These are phyloP conservation scores for Lachancea kluyveri DNA, from an alignment of 805 yeast genomes.

Conservation along the genomic window DNA sequence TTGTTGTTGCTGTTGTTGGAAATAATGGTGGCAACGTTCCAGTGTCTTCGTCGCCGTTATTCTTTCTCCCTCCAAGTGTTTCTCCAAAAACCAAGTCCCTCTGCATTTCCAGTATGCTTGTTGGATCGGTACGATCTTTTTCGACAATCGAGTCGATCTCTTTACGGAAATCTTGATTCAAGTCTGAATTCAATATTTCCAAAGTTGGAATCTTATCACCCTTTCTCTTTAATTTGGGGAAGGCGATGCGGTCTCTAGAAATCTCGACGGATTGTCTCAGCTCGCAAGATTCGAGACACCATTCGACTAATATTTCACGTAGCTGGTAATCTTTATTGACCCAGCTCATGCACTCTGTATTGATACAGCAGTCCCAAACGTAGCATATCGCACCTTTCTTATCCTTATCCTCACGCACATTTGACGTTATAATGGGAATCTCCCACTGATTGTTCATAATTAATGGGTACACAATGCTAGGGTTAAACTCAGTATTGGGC, in stretches of 20 bases:
- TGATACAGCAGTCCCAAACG: slow-evolving; percentile 77
- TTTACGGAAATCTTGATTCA: slow-evolving; percentile 34
- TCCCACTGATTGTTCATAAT: slow-evolving; percentile 76
- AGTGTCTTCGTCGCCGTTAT: no score
- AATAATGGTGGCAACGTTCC: slow-evolving; percentile 1
- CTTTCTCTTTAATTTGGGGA: slow-evolving; percentile 70
- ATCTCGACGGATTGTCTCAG: slow-evolving; percentile 42
- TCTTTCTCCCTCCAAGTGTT: slow-evolving; percentile 11
- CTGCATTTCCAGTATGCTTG: slow-evolving; percentile 39
- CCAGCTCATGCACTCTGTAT: slow-evolving; percentile 58
- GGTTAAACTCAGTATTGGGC: slow-evolving; percentile 50
- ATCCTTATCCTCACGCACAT: slow-evolving; percentile 48
- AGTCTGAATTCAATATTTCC: slow-evolving; percentile 39
- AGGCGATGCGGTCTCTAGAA: slow-evolving; percentile 51
- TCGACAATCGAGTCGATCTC: slow-evolving; percentile 26
- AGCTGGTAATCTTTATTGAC: slow-evolving; percentile 52
- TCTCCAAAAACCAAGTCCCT: slow-evolving; percentile 21
- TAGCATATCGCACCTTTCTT: slow-evolving; percentile 60
- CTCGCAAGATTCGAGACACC: slow-evolving; percentile 81
- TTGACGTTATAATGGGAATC: slow-evolving; percentile 71
- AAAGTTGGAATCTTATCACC: slow-evolving; percentile 47
- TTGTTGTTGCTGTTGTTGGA: no score
- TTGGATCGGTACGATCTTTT: slow-evolving; percentile 36
- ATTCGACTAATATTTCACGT: slow-evolving; percentile 63
- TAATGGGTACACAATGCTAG: slow-evolving; percentile 52